Conservation (phyloP, 202 grass and related monocot genomes). For the Carex sylvatica region DNA sequence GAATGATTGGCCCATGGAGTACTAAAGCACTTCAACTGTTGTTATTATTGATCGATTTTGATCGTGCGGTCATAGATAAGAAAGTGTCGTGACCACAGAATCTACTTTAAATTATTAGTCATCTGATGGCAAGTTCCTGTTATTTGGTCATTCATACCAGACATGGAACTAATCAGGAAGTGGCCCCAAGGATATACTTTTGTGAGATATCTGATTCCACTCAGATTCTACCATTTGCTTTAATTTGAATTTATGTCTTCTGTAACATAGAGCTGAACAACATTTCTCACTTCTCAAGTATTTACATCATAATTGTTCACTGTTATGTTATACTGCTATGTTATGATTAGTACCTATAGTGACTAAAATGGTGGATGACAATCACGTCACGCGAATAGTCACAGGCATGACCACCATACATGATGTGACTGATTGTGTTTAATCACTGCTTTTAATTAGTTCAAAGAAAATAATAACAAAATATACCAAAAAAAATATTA, state of each 20-base stretch:
- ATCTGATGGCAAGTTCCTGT: not conserved
- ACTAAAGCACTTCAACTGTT: not conserved
- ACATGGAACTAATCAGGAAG: not conserved
- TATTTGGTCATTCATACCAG: not conserved
- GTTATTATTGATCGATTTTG: not conserved
- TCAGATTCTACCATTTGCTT: constrained; percentile 24
- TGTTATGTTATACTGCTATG: not conserved
- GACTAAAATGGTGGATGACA: too few relatives aligned
- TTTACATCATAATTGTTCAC: not conserved
- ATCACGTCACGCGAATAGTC: too few relatives aligned
- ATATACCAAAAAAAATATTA: too few relatives aligned
- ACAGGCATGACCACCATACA: too few relatives aligned
- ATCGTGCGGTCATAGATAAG: not conserved
- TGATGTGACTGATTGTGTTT: too few relatives aligned
- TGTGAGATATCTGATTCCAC: constrained; percentile 27
- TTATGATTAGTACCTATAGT: not conserved
- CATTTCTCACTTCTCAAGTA: not conserved
- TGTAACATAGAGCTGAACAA: not conserved
- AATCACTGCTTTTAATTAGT: too few relatives aligned
- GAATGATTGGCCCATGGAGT: not conserved
- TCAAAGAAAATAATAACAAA: too few relatives aligned
- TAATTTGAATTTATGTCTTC: not conserved
- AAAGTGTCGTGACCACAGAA: not conserved
- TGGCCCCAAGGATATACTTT: constrained; percentile 13
- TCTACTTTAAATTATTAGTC: not conserved